These are phyloP conservation scores for Jasminum sambac DNA, from an alignment of 257 asterid genomes.

Conservation along the genomic window DNA sequence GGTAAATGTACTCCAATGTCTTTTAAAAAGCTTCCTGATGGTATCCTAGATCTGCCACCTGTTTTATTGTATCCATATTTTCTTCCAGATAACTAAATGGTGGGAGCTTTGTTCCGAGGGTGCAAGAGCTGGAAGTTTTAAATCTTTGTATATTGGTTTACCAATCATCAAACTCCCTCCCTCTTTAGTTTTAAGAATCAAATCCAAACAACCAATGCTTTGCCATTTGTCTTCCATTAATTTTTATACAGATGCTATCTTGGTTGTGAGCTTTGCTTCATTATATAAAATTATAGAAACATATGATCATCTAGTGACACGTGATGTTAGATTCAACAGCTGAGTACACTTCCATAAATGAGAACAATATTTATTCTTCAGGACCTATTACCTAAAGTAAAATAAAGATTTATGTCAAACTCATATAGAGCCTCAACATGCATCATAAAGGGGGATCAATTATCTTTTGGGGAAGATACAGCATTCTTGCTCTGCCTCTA, in stretches of 20 bases:
- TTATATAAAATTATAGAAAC: not conserved
- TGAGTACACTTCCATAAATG: constrained; percentile 9
- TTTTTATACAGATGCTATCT: not conserved
- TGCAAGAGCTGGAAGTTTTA: not conserved
- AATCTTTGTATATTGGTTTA: not conserved
- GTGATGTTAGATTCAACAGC: constrained; percentile 10
- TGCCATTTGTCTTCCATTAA: not conserved
- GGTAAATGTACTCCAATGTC: too few species aligned
- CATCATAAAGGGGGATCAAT: not conserved
- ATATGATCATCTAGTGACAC: not conserved
- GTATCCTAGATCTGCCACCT: too few species aligned
- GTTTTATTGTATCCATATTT: not conserved
- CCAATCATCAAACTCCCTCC: not conserved
- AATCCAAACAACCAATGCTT: not conserved
- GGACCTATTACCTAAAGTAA: constrained; percentile 12
- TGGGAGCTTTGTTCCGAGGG: not conserved
- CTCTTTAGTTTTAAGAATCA: not conserved
- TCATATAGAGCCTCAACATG: constrained; percentile 11
- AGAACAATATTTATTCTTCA: not conserved
- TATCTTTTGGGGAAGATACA: constrained; percentile 10
- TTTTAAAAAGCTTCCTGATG: too few species aligned
- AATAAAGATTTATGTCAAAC: not conserved
- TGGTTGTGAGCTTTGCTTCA: not conserved
- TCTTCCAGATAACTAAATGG: not conserved
- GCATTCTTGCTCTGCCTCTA: constrained; percentile 10